These are phyloP conservation scores for Ustilago nuda DNA, from an alignment of 1,284 basidiomycete genomes.

Conservation along the genomic window DNA sequence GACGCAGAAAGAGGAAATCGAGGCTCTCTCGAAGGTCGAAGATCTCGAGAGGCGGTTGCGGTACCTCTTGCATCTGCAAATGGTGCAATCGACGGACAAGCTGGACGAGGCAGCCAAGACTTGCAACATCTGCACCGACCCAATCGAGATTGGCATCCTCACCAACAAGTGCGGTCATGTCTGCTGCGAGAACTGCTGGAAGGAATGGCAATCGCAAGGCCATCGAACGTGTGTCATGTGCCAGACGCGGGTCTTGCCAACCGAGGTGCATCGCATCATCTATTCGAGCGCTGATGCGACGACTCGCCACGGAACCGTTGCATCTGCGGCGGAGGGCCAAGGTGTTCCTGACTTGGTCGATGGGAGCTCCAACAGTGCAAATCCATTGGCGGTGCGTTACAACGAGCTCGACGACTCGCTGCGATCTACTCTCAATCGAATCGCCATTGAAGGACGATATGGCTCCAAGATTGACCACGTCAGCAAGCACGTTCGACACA, in stretches of 20 bases:
- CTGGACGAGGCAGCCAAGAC: conserved; percentile 49
- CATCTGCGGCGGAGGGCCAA: background rate
- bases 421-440: conserved; percentile 29
- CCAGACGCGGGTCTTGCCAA: conserved; percentile 53
- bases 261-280: conserved; percentile 61
- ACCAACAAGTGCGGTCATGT: conserved; percentile 63
- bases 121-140: conserved; percentile 64
- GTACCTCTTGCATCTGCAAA: conserved; percentile 59
- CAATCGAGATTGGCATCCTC: conserved; percentile 59
- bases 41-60: conserved; percentile 53
- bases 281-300: conserved; percentile 29
- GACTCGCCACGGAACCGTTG: conserved; percentile 13
- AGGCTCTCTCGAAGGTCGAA: conserved; percentile 39
- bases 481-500: conserved; percentile 54
- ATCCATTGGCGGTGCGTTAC: conserved; percentile 25
- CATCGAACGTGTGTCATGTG: conserved; percentile 61
- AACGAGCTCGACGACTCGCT: conserved; percentile 41
- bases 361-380: background rate
- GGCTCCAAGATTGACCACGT: conserved; percentile 66
- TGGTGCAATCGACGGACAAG: conserved; percentile 47
- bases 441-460: conserved; percentile 48
- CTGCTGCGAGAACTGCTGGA: conserved; percentile 63
- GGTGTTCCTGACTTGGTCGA: background rate
- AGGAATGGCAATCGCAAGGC: conserved; percentile 58
- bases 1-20: conserved; percentile 48